Evolutionary conservation across 257 asterid species (phyloP).

Genomic region (Nicotiana paniculata): DNA sequence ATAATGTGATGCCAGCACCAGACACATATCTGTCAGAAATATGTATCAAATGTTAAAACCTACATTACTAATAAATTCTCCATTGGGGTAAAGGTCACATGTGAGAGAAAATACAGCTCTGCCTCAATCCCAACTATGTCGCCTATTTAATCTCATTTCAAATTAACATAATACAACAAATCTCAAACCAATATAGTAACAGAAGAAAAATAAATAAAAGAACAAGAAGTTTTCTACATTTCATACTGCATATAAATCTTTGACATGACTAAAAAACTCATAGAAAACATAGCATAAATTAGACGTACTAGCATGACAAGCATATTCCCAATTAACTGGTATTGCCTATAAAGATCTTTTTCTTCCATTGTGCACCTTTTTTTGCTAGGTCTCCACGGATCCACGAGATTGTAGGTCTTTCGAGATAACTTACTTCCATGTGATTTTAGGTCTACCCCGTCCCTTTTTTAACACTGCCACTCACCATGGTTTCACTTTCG

Average conservation of each 20-base stretch:
- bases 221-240: background rate
- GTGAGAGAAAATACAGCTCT: background rate
- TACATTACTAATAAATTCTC: background rate
- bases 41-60: slow-evolving; percentile 4
- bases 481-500: no score
- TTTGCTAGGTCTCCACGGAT: background rate
- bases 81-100: background rate
- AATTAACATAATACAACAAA: background rate
- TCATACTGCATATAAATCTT: background rate
- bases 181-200: background rate
- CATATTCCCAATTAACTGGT: background rate
- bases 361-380: background rate
- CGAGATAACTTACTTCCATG: no score
- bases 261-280: background rate
- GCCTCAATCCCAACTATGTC: background rate
- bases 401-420: no score
- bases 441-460: no score
- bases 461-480: no score
- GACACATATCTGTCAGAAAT: slow-evolving; percentile 66
- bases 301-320: background rate
- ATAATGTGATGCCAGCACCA: slow-evolving; percentile 99
- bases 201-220: background rate
- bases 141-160: background rate
- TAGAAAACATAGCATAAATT: background rate
- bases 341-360: background rate